phyloP scores from a whole-genome alignment of 768 basidiomycete genomes.

The Russula foetens region DNA sequence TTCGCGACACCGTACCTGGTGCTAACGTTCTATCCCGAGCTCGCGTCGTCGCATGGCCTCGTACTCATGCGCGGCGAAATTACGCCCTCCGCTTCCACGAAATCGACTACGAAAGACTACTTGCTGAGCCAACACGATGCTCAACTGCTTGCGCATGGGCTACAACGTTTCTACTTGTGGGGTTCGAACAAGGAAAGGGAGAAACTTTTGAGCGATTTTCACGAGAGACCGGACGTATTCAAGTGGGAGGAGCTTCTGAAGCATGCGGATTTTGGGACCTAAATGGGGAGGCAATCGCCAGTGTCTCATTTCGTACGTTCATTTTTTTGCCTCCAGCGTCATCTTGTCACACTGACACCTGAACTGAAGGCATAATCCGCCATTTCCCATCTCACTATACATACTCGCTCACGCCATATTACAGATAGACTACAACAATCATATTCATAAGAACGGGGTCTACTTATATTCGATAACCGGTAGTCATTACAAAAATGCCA shows the following conservation, averaged over 20 bases:
- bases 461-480: no score
- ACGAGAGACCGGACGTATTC: constrained; percentile 71
- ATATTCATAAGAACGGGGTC: no score
- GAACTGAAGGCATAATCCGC: no score
- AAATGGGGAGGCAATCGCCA: neutral
- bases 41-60: constrained; percentile 67
- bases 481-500: no score
- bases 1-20: constrained; percentile 91
- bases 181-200: constrained; percentile 35
- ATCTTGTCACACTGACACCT: no score
- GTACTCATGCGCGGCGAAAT: constrained; percentile 91
- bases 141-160: constrained; percentile 66
- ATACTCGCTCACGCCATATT: no score
- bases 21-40: constrained; percentile 86
- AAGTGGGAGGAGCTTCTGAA: constrained; percentile 75
- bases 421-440: no score
- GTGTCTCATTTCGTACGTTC: neutral
- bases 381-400: no score
- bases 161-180: constrained; percentile 86
- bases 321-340: neutral
- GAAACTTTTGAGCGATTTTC: constrained; percentile 58
- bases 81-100: constrained; percentile 49
- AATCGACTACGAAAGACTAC: constrained; percentile 32
- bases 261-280: constrained; percentile 24
- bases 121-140: constrained; percentile 75